Evolutionary conservation across 768 basidiomycete genomes (phyloP).

Genomic region (Kockovaella imperatae): DNA sequence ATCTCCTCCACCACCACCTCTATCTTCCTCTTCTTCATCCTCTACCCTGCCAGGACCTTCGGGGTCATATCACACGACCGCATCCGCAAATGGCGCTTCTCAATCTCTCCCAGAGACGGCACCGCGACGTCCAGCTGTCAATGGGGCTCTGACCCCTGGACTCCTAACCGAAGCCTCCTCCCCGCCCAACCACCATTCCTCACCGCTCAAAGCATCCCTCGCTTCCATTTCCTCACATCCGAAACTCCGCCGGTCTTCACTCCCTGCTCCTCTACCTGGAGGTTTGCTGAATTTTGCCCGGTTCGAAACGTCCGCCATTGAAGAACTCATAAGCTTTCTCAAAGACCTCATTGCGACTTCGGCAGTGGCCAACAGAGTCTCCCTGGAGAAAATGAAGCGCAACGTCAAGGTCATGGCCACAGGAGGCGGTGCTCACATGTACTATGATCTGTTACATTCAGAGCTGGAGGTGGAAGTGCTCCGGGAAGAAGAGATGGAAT

Average conservation of each 20-base stretch:
- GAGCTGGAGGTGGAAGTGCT: slow-evolving; percentile 75
- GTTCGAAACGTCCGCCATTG: slow-evolving; percentile 85
- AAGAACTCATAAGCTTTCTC: slow-evolving; percentile 77
- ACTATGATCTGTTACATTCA: slow-evolving; percentile 70
- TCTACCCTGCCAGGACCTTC: slow-evolving; percentile 4
- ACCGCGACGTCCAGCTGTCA: slow-evolving; percentile 24
- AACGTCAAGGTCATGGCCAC: slow-evolving; percentile 97
- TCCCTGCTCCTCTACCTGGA: slow-evolving; percentile 78
- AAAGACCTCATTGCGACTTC: slow-evolving; percentile 77
- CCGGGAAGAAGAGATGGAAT: slow-evolving; percentile 98
- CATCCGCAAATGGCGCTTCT: slow-evolving; percentile 1
- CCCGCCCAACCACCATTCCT: background rate
- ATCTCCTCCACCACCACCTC: slow-evolving; percentile 6
- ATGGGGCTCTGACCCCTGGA: slow-evolving; percentile 41
- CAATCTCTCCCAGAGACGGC: slow-evolving; percentile 5
- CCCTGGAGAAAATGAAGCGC: slow-evolving; percentile 79
- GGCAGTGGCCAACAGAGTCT: slow-evolving; percentile 74
- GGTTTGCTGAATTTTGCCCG: slow-evolving; percentile 96
- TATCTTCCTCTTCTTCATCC: slow-evolving; percentile 7
- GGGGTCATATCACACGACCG: background rate
- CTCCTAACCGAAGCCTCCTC: slow-evolving; percentile 11
- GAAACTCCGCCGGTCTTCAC: slow-evolving; percentile 60
- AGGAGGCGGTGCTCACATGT: slow-evolving; percentile 92
- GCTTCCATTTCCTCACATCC: slow-evolving; percentile 46
- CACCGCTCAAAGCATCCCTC: background rate